A percentile compares a stretch with the other conserved stretches of the same genome.
Conservation (phyloP, 1,284 basidiomycete genomes). For the Pseudozyma thailandica region DNA sequence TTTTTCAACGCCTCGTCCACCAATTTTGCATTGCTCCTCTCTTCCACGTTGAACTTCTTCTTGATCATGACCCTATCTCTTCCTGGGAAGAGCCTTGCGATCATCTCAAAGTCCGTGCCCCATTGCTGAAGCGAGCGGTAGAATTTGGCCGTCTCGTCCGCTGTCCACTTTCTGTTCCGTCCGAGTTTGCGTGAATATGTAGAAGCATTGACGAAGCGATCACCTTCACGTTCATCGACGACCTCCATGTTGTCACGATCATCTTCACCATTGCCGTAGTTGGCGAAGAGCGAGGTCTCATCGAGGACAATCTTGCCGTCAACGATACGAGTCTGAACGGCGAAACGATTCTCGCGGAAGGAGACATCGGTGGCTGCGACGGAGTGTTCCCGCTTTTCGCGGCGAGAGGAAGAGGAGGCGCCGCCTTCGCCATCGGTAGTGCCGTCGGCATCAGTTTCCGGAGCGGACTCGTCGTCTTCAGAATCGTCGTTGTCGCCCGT, state of each 20-base stretch:
- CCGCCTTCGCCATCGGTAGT: conserved; percentile 33
- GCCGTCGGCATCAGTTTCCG: conserved; percentile 39
- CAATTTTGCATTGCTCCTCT: conserved; percentile 76
- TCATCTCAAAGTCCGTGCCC: conserved; percentile 90
- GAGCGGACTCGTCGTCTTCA: conserved; percentile 18
- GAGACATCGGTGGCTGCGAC: conserved; percentile 45
- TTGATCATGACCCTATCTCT: conserved; percentile 88
- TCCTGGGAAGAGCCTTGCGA: conserved; percentile 83
- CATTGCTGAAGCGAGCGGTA: conserved; percentile 84
- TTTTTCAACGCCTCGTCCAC: conserved; percentile 61
- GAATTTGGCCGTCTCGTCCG: conserved; percentile 85
- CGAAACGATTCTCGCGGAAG: conserved; percentile 63
- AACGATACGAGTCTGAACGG: conserved; percentile 67
- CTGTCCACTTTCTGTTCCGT: conserved; percentile 80
- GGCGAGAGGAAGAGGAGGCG: conserved; percentile 11
- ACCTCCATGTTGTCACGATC: conserved; percentile 79
- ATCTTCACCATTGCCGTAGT: conserved; percentile 58
- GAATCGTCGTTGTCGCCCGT: conserved; percentile 25
- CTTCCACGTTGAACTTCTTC: conserved; percentile 88
- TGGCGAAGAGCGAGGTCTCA: conserved; percentile 66
- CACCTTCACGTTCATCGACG: conserved; percentile 79
- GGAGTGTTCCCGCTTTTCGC: conserved; percentile 31
- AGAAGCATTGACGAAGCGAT: conserved; percentile 80
- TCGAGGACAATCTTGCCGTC: conserved; percentile 69
- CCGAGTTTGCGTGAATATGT: conserved; percentile 76